phyloP scores from a whole-genome alignment of 129 eudicot species.

The Flaveria bidentis region DNA sequence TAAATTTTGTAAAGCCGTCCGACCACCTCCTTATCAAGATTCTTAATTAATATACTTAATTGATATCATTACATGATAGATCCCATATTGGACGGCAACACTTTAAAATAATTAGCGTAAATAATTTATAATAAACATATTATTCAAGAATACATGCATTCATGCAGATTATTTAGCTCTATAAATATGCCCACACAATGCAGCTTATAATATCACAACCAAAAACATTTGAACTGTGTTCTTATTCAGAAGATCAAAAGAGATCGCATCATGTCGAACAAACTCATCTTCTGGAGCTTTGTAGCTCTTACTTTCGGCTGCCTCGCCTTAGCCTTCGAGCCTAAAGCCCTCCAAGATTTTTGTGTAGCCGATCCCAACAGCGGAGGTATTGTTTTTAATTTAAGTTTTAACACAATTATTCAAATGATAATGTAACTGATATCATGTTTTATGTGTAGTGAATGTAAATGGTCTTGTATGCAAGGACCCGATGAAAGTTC shows the following conservation, averaged over 20 bases:
- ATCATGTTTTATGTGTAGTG: conserved; percentile 24
- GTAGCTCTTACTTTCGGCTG: conserved; percentile 32
- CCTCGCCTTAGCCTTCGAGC: conserved; percentile 36
- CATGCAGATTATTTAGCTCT: conserved; percentile 20
- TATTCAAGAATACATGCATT: conserved; percentile 7
- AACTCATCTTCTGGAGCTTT: conserved; percentile 26
- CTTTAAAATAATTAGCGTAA: not conserved
- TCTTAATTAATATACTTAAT: not conserved
- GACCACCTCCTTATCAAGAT: conserved; percentile 20
- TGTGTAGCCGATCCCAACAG: conserved; percentile 40
- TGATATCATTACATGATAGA: not conserved
- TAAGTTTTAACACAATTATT: not conserved
- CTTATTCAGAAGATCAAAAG: not conserved
- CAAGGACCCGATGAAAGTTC: conserved; percentile 42
- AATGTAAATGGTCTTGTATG: conserved; percentile 45
- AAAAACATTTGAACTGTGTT: conserved; percentile 23
- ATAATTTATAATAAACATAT: conserved; percentile 3
- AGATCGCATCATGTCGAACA: conserved; percentile 21
- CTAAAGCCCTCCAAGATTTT: conserved; percentile 47
- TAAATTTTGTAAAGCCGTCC: conserved; percentile 19
- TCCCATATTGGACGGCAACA: conserved; percentile 24
- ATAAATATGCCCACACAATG: conserved; percentile 19
- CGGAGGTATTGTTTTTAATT: conserved; percentile 27
- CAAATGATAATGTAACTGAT: not conserved
- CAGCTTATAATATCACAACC: conserved; percentile 20